Evolutionary conservation across 129 eudicot genomes (phyloP).

Genomic region (Saussurea involucrata): DNA sequence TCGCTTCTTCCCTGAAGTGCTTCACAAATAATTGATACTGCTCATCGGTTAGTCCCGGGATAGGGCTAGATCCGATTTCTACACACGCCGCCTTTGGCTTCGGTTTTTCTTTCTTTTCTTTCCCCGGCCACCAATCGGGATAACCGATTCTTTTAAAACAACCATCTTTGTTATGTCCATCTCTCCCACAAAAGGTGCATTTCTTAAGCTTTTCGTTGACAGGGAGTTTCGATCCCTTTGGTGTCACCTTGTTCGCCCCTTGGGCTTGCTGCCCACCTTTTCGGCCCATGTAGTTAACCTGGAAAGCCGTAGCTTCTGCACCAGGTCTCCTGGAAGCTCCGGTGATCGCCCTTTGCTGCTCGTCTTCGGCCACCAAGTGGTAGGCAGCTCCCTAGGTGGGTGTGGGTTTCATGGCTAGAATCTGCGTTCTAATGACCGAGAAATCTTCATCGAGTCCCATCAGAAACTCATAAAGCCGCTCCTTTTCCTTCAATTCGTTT

Average conservation of each 20-base stretch:
- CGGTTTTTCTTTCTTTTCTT: neutral
- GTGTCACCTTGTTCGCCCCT: neutral
- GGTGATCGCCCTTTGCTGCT: no score
- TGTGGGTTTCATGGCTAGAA: no score
- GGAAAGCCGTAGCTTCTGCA: neutral
- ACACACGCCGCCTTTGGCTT: neutral
- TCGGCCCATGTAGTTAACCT: neutral
- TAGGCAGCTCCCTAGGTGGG: no score
- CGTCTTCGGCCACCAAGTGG: no score
- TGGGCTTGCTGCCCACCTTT: neutral
- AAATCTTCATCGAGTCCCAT: no score
- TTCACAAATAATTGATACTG: neutral
- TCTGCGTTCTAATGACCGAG: no score
- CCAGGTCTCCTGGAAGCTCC: no score
- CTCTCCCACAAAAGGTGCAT: neutral
- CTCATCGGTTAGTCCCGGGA: neutral
- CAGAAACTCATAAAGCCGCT: no score
- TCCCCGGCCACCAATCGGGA: neutral
- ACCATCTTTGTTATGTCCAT: neutral
- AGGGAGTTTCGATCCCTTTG: neutral
- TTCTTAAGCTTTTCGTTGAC: neutral
- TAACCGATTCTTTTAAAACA: neutral
- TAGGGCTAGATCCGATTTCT: neutral
- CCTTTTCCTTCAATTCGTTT: no score
- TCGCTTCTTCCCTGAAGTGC: neutral